phyloP scores from a whole-genome alignment of 805 yeast genomes.

The Ogataea paradorogensis region DNA sequence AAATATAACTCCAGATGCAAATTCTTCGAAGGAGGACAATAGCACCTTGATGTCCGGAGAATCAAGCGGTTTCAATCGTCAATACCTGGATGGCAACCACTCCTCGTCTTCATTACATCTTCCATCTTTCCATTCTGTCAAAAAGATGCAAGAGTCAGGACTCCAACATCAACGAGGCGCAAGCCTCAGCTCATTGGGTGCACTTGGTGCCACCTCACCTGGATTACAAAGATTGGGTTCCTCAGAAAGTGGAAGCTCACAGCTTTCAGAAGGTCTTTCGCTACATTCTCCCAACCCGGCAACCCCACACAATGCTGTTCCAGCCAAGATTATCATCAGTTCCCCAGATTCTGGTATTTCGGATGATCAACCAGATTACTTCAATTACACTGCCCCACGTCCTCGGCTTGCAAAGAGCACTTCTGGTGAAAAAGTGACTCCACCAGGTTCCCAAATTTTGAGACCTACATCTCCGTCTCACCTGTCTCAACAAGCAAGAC shows the following conservation, averaged over 20 bases:
- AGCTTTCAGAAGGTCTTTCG: conserved; percentile 14
- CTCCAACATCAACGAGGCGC: conserved; percentile 11
- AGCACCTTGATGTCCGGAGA: conserved; percentile 11
- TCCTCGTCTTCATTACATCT: conserved; percentile 25
- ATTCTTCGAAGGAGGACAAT: conserved; percentile 14
- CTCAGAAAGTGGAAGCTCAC: conserved; percentile 16
- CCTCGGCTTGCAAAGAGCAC: conserved; percentile 17
- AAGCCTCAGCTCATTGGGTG: conserved; percentile 16
- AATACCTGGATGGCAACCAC: conserved; percentile 9
- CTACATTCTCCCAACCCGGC: conserved; percentile 13
- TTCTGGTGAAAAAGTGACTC: conserved; percentile 10
- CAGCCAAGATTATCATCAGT: conserved; percentile 13
- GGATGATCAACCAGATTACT: conserved; percentile 24
- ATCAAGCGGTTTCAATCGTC: conserved; percentile 7
- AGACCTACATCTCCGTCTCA: conserved; percentile 10
- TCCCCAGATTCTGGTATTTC: conserved; percentile 17
- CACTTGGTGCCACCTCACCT: conserved; percentile 7
- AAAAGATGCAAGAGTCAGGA: conserved; percentile 4
- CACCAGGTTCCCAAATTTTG: conserved; percentile 7
- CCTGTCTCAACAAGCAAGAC: conserved; percentile 14
- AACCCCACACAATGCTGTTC: conserved; percentile 14
- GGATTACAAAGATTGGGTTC: conserved; percentile 12
- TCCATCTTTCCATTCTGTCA: conserved; percentile 27
- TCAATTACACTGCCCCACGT: conserved; percentile 29
- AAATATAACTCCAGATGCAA: conserved; percentile 5